Percentiles rank a stretch among this genome's conserved stretches.
These are phyloP conservation scores for Pseudocercospora pini-densiflorae DNA, from an alignment of 2,329 filamentous ascomycete species.

Conservation along the genomic window DNA sequence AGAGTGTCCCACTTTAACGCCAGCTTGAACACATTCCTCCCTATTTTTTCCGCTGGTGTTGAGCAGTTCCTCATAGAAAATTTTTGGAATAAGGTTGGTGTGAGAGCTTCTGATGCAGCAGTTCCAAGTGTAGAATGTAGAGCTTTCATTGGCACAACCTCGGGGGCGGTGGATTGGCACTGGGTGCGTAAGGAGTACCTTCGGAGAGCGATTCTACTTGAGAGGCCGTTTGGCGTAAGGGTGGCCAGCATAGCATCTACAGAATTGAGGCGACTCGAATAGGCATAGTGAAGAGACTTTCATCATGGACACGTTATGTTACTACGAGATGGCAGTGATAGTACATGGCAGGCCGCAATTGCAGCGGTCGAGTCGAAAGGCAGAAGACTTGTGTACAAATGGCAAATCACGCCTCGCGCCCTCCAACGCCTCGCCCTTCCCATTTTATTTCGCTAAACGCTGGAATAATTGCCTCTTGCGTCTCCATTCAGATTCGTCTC, in stretches of 20 bases:
- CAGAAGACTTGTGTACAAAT: neutral
- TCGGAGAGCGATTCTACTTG: too few relatives aligned
- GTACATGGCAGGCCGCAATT: neutral
- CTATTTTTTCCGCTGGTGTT: neutral
- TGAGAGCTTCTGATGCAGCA: neutral
- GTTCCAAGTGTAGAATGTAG: neutral
- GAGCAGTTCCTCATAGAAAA: too few relatives aligned
- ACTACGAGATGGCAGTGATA: neutral
- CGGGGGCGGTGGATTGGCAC: too few relatives aligned
- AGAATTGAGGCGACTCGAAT: too few relatives aligned
- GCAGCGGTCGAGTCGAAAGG: neutral
- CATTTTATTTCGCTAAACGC: neutral
- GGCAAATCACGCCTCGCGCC: neutral
- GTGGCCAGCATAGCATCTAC: too few relatives aligned
- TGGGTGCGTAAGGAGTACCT: too few relatives aligned
- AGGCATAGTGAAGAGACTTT: too few relatives aligned
- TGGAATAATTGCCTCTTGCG: neutral
- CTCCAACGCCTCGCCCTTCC: neutral
- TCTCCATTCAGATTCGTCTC: constrained; percentile 5
- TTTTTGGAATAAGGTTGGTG: neutral
- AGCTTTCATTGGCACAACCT: neutral
- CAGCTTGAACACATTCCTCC: neutral
- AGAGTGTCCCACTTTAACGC: neutral
- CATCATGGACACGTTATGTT: neutral
- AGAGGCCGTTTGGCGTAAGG: too few relatives aligned